phyloP scores from a whole-genome alignment of 768 basidiomycete species.

The Panus rudis region DNA sequence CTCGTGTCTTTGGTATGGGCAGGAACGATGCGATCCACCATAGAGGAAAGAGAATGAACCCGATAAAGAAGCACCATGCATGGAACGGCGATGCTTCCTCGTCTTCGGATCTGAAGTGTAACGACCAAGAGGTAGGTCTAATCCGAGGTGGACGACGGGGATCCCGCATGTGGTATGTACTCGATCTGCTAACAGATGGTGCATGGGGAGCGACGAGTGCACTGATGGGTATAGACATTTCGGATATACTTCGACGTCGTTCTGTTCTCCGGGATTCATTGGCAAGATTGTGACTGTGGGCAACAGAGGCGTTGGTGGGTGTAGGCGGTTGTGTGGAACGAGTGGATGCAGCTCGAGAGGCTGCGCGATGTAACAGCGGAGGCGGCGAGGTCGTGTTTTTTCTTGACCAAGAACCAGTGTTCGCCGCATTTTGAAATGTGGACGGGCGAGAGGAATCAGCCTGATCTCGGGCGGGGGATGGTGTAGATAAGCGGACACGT shows the following conservation, averaged over 20 bases:
- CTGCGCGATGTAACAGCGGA: slow-evolving; percentile 5
- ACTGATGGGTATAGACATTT: slow-evolving; percentile 72
- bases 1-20: slow-evolving; percentile 57
- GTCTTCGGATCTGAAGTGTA: slow-evolving; percentile 50
- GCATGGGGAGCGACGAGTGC: slow-evolving; percentile 75
- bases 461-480: slow-evolving; percentile 28
- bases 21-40: slow-evolving; percentile 57
- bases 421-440: slow-evolving; percentile 33
- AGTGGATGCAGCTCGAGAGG: slow-evolving; percentile 31
- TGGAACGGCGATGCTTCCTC: slow-evolving; percentile 47
- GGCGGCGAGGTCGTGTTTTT: slow-evolving; percentile 16
- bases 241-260: slow-evolving; percentile 47
- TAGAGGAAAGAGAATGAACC: slow-evolving; percentile 55
- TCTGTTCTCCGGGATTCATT: slow-evolving; percentile 15
- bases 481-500: slow-evolving; percentile 51
- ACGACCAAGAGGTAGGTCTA: slow-evolving; percentile 55
- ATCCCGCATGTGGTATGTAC: slow-evolving; percentile 75
- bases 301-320: neutral
- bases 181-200: slow-evolving; percentile 55
- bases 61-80: slow-evolving; percentile 74
- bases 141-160: slow-evolving; percentile 58
- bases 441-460: slow-evolving; percentile 38
- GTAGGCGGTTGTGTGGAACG: slow-evolving; percentile 20
- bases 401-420: slow-evolving; percentile 38
- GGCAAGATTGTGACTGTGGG: slow-evolving; percentile 5